Conservation (phyloP, 495 filamentous ascomycete genomes). For the Daldinia bambusicola region DNA sequence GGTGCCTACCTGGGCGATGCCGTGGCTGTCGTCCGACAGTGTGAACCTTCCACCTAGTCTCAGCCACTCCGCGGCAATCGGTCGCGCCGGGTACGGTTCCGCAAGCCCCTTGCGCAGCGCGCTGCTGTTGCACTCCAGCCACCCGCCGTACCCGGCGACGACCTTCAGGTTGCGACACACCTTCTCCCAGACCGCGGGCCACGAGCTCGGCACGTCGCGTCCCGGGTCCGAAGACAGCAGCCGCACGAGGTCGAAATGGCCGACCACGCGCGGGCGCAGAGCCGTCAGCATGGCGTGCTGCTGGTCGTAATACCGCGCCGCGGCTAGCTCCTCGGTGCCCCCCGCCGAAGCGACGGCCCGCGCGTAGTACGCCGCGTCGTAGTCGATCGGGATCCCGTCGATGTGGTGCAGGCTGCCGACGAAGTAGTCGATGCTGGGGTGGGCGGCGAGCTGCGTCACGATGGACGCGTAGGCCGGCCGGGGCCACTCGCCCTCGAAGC, state of each 20-base stretch:
- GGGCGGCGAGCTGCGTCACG: conserved; percentile 66
- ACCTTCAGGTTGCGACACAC: conserved; percentile 77
- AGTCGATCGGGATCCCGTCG: conserved; percentile 87
- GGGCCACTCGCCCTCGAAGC: conserved; percentile 94
- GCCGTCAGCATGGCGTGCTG: conserved; percentile 81
- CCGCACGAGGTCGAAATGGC: conserved; percentile 93
- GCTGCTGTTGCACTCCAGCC: conserved; percentile 88
- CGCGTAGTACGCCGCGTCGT: conserved; percentile 73
- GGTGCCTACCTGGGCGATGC: conserved; percentile 78
- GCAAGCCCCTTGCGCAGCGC: conserved; percentile 87
- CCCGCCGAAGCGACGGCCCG: conserved; percentile 53
- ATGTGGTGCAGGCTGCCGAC: conserved; percentile 93
- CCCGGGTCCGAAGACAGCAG: conserved; percentile 76
- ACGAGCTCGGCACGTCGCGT: conserved; percentile 58
- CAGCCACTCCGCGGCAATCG: conserved; percentile 73
- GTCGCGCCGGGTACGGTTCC: conserved; percentile 85
- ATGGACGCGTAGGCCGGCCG: conserved; percentile 69
- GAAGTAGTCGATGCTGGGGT: conserved; percentile 82
- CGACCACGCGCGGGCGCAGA: conserved; percentile 82
- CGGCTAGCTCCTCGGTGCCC: conserved; percentile 73
- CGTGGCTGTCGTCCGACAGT: conserved; percentile 92
- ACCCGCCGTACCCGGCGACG: conserved; percentile 76
- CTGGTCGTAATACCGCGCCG: conserved; percentile 84
- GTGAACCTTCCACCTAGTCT: conserved; percentile 80
- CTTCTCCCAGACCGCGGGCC: conserved; percentile 73